Conservation (phyloP, 2,329 filamentous ascomycete genomes). For the Zymoseptoria ardabiliae region DNA sequence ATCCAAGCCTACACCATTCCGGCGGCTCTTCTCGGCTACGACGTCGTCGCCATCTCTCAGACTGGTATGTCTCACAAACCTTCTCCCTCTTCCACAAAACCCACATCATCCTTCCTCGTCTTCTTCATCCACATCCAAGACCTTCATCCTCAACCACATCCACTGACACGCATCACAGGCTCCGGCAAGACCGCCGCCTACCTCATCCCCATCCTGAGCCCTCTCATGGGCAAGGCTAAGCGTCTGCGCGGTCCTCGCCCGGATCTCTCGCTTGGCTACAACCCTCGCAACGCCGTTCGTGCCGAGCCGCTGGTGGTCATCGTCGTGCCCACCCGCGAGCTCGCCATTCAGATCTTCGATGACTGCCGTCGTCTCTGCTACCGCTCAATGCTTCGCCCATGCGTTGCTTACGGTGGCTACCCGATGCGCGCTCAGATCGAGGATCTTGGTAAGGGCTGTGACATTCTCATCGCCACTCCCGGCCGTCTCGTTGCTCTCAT, state of each 20-base stretch:
- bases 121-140: slow-evolving; percentile 1
- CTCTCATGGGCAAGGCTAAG: slow-evolving; percentile 92
- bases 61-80: slow-evolving; percentile 58
- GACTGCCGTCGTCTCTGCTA: slow-evolving; percentile 91
- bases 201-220: slow-evolving; percentile 78
- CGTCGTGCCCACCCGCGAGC: slow-evolving; percentile 78
- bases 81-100: too few relatives aligned
- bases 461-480: slow-evolving; percentile 80
- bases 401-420: slow-evolving; percentile 79
- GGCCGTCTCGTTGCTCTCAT: slow-evolving; percentile 84
- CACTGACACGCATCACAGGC: slow-evolving; percentile 45
- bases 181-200: slow-evolving; percentile 96
- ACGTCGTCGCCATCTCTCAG: slow-evolving; percentile 84
- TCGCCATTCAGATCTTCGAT: slow-evolving; percentile 91
- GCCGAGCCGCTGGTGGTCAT: slow-evolving; percentile 86
- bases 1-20: slow-evolving; percentile 84
- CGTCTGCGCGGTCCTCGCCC: slow-evolving; percentile 75
- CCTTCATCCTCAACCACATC: neutral
- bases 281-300: slow-evolving; percentile 47
- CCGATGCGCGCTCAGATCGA: slow-evolving; percentile 61
- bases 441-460: slow-evolving; percentile 76
- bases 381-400: slow-evolving; percentile 86
- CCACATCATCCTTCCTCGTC: slow-evolving; percentile 3
- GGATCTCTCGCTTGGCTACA: slow-evolving; percentile 46
- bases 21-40: slow-evolving; percentile 65